Evolutionary conservation across 225 moss, liverwort and hornwort species (phyloP), one percentile per base, ranked within the genome.

Genomic region (Antitrichia curtipendula): DNA sequence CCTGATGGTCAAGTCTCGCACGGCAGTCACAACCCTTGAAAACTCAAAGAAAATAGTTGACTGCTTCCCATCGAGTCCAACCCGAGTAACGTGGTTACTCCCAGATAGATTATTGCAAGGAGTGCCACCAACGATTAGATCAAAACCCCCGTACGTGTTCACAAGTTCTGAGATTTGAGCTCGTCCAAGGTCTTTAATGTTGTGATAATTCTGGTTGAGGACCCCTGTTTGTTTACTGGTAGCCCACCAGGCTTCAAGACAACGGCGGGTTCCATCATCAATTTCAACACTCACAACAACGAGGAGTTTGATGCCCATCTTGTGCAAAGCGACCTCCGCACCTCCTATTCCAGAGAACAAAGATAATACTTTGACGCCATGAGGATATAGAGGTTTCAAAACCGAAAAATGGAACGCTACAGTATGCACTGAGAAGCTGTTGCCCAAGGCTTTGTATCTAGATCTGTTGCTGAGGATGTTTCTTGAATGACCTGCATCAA

Each of bases 261-360:
- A 93, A 49, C 88, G 89, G 47, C 96, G 91, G 1, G 90, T 87
- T 58, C 85, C 92, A 1, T 82, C 75, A 50, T 95, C 93, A 6
- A 94, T 92, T 83, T 97, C 97, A 16, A 97, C 94, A 69, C 92
- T 94, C 13, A 97, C 97, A 19, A 95, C 94, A 72, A 95, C 91
- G 4, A 88, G 92, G 61, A 96, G 84, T n/a, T 85, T 88, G 22
- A 97, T 87, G 20, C 97, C 97, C 16, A 94, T 72, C 78, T 96
- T 96, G 84, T 96, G 94, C 11, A 97, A 76, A 8, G 97, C 96
- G 13, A 97, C 96, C 89, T 97, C 97, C 0, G 97, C 96, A 78
- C 97, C 97, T 85, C 97, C 97, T 18, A 97, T 92, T 38, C 97
- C 97, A 52, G 96, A 93, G 86, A 96, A 97, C 5, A 96, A 34